Percentiles rank a stretch among this genome's conserved stretches.
Conservation (phyloP, 106 monocot species). For the Cymbidium sinense region DNA sequence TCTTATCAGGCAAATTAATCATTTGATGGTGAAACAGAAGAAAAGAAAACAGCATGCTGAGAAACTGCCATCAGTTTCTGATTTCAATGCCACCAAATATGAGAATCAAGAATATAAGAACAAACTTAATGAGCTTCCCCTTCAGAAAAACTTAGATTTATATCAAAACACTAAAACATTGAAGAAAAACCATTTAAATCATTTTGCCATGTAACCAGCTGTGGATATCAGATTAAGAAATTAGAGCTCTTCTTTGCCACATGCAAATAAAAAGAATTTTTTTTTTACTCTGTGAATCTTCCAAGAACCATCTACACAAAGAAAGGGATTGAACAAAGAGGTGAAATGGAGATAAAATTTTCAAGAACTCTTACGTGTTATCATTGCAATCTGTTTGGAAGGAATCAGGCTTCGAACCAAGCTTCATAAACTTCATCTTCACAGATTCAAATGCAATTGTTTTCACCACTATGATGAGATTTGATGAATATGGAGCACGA, state of each 20-base stretch:
- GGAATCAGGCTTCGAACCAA: conserved; percentile 85
- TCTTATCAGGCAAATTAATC: too few species aligned
- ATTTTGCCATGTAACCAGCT: background rate
- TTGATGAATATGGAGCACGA: background rate
- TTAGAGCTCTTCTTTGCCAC: background rate
- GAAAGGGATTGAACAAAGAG: background rate
- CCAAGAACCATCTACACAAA: background rate
- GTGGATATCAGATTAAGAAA: background rate
- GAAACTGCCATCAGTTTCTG: too few species aligned
- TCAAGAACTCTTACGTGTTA: conserved; percentile 37
- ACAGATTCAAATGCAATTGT: background rate
- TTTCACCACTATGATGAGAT: conserved; percentile 2
- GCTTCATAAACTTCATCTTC: conserved; percentile 96
- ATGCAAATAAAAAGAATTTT: background rate
- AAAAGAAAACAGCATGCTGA: too few species aligned
- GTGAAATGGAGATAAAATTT: background rate
- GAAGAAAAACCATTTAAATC: background rate
- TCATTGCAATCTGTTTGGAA: conserved; percentile 76
- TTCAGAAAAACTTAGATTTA: background rate
- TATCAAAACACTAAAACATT: background rate
- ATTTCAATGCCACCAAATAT: too few species aligned
- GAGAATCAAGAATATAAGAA: too few species aligned
- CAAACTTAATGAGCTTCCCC: too few species aligned
- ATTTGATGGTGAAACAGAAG: too few species aligned
- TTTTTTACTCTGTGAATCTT: background rate